phyloP scores from a whole-genome alignment of 495 filamentous ascomycete genomes.

The Neurospora discreta region DNA sequence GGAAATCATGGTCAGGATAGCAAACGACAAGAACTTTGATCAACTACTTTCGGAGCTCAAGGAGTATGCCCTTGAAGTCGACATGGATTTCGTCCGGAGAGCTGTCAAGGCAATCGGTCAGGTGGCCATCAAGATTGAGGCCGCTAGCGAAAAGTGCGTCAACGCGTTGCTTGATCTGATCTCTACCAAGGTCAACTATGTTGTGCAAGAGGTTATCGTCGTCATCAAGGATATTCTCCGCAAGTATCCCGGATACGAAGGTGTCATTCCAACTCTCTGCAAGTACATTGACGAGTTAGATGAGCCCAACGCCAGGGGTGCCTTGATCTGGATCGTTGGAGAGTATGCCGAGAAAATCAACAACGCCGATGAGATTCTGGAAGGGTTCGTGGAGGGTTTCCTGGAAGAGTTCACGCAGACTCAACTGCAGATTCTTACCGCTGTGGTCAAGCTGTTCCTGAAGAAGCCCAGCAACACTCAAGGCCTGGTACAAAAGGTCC shows the following conservation, averaged over 20 bases:
- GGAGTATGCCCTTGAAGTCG: conserved; percentile 98
- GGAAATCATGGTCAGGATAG: conserved; percentile 98
- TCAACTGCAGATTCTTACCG: conserved; percentile 87
- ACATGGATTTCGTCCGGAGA: conserved; percentile 97
- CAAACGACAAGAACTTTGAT: conserved; percentile 89
- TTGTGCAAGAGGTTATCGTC: conserved; percentile 98
- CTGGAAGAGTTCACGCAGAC: conserved; percentile 90
- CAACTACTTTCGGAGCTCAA: conserved; percentile 89
- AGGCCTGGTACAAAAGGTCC: conserved; percentile 83
- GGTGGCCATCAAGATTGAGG: conserved; percentile 97
- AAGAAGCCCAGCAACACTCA: conserved; percentile 92
- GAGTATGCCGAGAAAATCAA: conserved; percentile 97
- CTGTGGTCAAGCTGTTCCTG: conserved; percentile 97
- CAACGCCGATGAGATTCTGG: conserved; percentile 84
- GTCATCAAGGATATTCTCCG: conserved; percentile 99
- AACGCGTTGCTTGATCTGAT: conserved; percentile 87
- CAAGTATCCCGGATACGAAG: conserved; percentile 97
- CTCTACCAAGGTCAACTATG: conserved; percentile 97
- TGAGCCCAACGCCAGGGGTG: conserved; percentile 97
- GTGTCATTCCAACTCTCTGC: conserved; percentile 89
- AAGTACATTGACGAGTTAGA: conserved; percentile 94
- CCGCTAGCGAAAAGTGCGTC: conserved; percentile 81
- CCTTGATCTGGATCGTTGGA: conserved; percentile 99
- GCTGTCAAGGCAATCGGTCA: conserved; percentile 97
- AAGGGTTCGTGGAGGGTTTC: conserved; percentile 91